Evolutionary conservation across 441 rosid genomes (phyloP).

Genomic region (Viola pubescens): DNA sequence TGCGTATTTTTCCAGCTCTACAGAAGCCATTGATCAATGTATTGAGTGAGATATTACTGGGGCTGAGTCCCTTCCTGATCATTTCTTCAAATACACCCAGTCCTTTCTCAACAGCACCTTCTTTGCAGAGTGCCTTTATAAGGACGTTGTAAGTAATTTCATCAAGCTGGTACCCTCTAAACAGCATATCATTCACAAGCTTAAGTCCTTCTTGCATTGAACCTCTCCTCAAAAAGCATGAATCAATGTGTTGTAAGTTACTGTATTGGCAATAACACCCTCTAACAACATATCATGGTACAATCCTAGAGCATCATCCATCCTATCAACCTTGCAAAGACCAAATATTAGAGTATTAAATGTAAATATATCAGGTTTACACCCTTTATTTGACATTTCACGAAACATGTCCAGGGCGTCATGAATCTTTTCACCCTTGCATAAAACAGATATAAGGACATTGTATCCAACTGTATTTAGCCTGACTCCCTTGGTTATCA

Average conservation of each 20-base stretch:
- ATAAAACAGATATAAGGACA: slow-evolving; percentile 49
- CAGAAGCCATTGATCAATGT: slow-evolving; percentile 63
- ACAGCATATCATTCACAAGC: slow-evolving; percentile 70
- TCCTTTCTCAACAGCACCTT: slow-evolving; percentile 55
- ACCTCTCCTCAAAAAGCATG: slow-evolving; percentile 47
- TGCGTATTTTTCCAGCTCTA: slow-evolving; percentile 46
- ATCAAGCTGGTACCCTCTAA: slow-evolving; percentile 63
- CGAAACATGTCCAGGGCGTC: slow-evolving; percentile 45
- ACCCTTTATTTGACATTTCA: slow-evolving; percentile 74
- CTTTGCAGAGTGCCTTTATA: slow-evolving; percentile 53
- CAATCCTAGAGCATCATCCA: slow-evolving; percentile 52
- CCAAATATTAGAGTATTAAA: slow-evolving; percentile 70
- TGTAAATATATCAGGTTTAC: slow-evolving; percentile 69
- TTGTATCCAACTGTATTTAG: slow-evolving; percentile 75
- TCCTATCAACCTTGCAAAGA: slow-evolving; percentile 45
- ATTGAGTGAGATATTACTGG: slow-evolving; percentile 61
- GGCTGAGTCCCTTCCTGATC: slow-evolving; percentile 43
- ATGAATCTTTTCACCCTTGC: slow-evolving; percentile 43
- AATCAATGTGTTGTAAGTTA: slow-evolving; percentile 74
- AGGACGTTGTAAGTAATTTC: slow-evolving; percentile 70
- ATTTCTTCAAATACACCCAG: slow-evolving; percentile 66
- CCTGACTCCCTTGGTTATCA: slow-evolving; percentile 44
- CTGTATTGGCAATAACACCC: slow-evolving; percentile 71
- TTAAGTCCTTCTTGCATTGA: slow-evolving; percentile 63
- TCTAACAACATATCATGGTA: slow-evolving; percentile 59